Conservation (phyloP, 129 eudicot genomes). For the Silybum marianum region DNA sequence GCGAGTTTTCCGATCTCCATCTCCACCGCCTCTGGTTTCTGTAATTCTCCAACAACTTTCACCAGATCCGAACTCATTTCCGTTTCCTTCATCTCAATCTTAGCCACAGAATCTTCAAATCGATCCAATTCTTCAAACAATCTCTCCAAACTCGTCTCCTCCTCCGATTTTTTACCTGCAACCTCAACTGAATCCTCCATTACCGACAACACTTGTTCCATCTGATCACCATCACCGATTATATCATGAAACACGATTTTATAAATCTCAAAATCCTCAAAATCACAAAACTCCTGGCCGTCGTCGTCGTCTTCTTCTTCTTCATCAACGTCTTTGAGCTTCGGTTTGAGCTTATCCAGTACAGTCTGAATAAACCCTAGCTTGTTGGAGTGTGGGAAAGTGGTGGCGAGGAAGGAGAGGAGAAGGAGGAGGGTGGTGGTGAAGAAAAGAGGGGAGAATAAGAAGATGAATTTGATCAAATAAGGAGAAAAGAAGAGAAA, state of each 20-base stretch:
- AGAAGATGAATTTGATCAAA: constrained; percentile 54
- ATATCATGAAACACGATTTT: constrained; percentile 49
- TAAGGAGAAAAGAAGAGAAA: constrained; percentile 79
- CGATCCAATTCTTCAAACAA: constrained; percentile 47
- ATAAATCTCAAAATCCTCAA: constrained; percentile 62
- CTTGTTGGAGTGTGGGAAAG: constrained; percentile 18
- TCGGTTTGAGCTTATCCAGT: constrained; percentile 25
- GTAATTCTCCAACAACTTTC: constrained; percentile 28
- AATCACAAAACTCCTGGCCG: constrained; percentile 9
- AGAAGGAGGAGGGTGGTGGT: constrained; percentile 53
- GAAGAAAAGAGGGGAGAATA: constrained; percentile 75
- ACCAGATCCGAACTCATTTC: constrained; percentile 32
- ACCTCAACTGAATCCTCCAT: constrained; percentile 21
- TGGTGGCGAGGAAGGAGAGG: constrained; percentile 40
- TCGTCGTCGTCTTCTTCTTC: constrained; percentile 23
- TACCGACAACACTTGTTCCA: not conserved
- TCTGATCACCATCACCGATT: not conserved
- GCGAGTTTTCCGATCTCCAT: not conserved
- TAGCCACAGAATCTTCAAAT: constrained; percentile 31
- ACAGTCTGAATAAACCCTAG: constrained; percentile 37
- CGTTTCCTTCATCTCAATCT: constrained; percentile 25
- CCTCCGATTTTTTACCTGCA: constrained; percentile 25
- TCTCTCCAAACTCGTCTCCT: constrained; percentile 38
- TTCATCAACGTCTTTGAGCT: constrained; percentile 6
- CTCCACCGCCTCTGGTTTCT: constrained; percentile 3